Percentiles rank a stretch among this genome's conserved stretches.
phyloP scores from a whole-genome alignment of 1,284 basidiomycete species.

The Cryptococcus deneoformans region DNA sequence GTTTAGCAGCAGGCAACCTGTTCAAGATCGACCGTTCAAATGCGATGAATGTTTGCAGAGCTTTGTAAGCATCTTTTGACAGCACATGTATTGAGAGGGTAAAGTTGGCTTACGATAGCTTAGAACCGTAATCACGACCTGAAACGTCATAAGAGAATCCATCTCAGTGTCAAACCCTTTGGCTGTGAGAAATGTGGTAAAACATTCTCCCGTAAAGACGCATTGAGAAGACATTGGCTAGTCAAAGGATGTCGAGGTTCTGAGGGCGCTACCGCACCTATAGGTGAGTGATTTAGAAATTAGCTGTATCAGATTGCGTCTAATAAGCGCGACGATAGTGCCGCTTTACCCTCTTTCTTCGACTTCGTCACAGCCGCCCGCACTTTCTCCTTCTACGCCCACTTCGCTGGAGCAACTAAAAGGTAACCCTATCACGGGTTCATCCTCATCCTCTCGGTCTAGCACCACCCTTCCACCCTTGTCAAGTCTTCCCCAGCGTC shows the following conservation, averaged over 20 bases:
- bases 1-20: conserved; percentile 16
- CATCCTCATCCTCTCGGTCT: conserved; percentile 23
- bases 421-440: not conserved
- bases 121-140: conserved; percentile 53
- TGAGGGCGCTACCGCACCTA: conserved; percentile 43
- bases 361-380: conserved; percentile 17
- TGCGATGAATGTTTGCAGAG: conserved; percentile 51
- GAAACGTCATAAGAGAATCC: conserved; percentile 51
- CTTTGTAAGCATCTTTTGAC: conserved; percentile 36
- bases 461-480: conserved; percentile 37
- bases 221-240: conserved; percentile 51
- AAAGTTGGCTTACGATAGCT: not conserved
- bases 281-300: conserved; percentile 22
- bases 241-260: conserved; percentile 51
- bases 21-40: conserved; percentile 49
- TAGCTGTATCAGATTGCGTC: not conserved
- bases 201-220: conserved; percentile 52
- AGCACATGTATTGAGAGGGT: not conserved
- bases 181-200: conserved; percentile 51
- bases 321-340: conserved; percentile 4
- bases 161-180: conserved; percentile 51
- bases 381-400: conserved; percentile 37
- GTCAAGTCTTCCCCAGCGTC: conserved; percentile 29
- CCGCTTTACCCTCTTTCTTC: conserved; percentile 33
- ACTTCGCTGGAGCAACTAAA: conserved; percentile 13